Conservation (phyloP, 2,329 filamentous ascomycete genomes). For the Alternaria atra region DNA sequence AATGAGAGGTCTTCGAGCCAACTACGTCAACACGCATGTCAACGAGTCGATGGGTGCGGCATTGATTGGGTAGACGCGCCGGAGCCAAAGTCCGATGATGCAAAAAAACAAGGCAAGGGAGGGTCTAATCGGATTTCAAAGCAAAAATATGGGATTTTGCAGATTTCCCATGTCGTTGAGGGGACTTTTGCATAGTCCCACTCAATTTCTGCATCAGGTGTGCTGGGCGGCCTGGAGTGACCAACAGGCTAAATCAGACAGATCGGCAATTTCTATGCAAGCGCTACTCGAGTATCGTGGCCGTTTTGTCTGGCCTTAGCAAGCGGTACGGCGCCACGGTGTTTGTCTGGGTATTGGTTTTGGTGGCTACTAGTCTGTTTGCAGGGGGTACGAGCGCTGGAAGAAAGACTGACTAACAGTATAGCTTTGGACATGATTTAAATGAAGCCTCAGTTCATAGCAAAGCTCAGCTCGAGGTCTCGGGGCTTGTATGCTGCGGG, state of each 20-base stretch:
- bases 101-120: not conserved
- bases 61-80: not conserved
- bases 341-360: not conserved
- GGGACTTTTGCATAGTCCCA: constrained; percentile 8
- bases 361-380: not conserved
- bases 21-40: not conserved
- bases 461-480: not conserved
- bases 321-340: not conserved
- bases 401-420: not conserved
- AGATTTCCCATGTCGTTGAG: constrained; percentile 3
- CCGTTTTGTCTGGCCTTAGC: no score
- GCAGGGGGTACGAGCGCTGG: not conserved
- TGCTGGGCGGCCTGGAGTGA: not conserved
- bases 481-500: no score
- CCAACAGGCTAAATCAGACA: not conserved
- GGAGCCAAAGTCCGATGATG: constrained; percentile 6
- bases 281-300: no score
- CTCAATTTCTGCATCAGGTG: not conserved
- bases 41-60: not conserved
- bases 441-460: fast-evolving
- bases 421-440: not conserved
- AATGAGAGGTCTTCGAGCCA: not conserved
- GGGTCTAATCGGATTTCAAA: constrained; percentile 13
- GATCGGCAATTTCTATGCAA: not conserved
- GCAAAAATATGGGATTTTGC: constrained; percentile 8